phyloP scores from a whole-genome alignment of 2,329 filamentous ascomycete genomes.

The Dothistroma septosporum region DNA sequence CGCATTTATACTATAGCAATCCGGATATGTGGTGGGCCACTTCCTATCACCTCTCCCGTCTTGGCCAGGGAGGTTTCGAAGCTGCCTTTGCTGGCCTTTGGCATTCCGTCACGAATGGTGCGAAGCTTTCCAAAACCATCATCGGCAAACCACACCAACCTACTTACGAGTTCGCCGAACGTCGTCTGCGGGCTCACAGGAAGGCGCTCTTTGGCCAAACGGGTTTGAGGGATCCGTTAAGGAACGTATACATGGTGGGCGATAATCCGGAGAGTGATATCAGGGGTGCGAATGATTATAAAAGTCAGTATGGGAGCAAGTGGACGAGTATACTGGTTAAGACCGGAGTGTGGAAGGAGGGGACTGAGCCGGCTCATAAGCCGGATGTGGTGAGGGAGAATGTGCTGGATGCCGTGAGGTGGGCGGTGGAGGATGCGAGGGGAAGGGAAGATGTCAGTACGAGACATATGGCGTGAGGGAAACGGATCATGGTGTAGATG shows the following conservation, averaged over 20 bases:
- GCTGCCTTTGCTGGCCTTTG: constrained; percentile 78
- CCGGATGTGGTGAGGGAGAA: constrained; percentile 67
- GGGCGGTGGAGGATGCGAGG: constrained; percentile 59
- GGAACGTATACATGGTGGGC: constrained; percentile 88
- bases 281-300: constrained; percentile 73
- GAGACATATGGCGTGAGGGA: not conserved
- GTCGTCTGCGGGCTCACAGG: constrained; percentile 61
- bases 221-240: constrained; percentile 47
- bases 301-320: constrained; percentile 61
- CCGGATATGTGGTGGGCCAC: constrained; percentile 87
- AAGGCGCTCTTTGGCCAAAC: constrained; percentile 42
- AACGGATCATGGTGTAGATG: not conserved
- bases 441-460: not conserved
- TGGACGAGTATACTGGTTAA: constrained; percentile 76
- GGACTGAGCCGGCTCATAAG: constrained; percentile 53
- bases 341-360: constrained; percentile 69
- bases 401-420: constrained; percentile 71
- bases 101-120: constrained; percentile 62
- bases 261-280: constrained; percentile 75
- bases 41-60: constrained; percentile 74
- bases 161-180: constrained; percentile 83
- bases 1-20: constrained; percentile 81
- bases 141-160: constrained; percentile 77
- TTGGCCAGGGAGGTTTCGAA: constrained; percentile 89
- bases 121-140: constrained; percentile 51